Base-by-base conservation (phyloP, 306 rosid species). In the Vicia faba region DNA sequence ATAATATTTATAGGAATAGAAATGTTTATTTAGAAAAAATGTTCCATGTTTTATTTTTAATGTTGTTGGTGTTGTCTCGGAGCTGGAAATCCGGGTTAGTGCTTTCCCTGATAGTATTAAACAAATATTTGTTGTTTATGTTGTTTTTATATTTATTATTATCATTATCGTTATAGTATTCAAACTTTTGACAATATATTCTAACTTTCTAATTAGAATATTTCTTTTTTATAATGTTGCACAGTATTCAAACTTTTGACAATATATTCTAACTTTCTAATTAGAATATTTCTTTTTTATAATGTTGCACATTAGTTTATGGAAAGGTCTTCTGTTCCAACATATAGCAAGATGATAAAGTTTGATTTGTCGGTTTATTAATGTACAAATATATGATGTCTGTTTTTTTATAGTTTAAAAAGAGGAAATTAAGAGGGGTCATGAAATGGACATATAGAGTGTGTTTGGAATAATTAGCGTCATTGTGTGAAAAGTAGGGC, bases 1-100 rank as follows among this genome's bases (percentile, higher is more conserved):
- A 8, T 18, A 4, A 4, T 49, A 14, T 66, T 18, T 11, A 49
- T 11, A 59, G 50, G 29, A 35, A 75, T 36, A 3, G 64, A 25
- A 25, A 25, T 3, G 4, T 25, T 25, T 25, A 25, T 3, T 25
- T 25, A 25, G 28, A 2, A 25, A 25, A 25, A 25, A 54, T 75
- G 26, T 23, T 31, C 31, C 66, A 49, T 65, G 71, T 31, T 31
- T 31, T 31, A 31, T 31, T 49, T 36, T 78, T 60, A 57, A 58
- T 43, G 13, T 56, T 44, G 13, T 44, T 44, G 48, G 45, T 43
- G 45, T 16, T 65, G 18, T 11, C 15, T 62, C 25, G 31, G 64
- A 16, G 46, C 66, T 64, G 66, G 66, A 71, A 63, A 63, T 36
- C 15, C 5, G 59, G 43, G 55, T 7, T 58, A 41, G 55, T 61